These are phyloP conservation scores for Bidens hawaiensis DNA, from an alignment of 140 eudicot species.

Conservation along the genomic window DNA sequence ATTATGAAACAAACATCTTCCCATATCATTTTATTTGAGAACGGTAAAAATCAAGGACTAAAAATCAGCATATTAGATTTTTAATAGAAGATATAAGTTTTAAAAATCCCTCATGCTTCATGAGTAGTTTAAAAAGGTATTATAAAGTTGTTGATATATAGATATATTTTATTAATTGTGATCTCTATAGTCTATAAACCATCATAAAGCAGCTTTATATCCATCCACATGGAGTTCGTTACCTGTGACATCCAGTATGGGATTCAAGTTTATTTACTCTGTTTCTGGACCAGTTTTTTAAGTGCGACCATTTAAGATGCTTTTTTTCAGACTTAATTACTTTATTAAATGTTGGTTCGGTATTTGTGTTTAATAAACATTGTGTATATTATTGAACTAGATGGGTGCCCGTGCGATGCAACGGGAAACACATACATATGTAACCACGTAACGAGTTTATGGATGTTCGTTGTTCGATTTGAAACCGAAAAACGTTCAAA, in stretches of 20 bases:
- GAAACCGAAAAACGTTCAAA: too few species aligned
- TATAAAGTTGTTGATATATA: background rate
- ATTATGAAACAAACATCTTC: too few species aligned
- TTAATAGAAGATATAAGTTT: background rate
- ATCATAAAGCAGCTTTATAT: background rate
- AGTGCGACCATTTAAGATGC: background rate
- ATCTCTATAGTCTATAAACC: background rate
- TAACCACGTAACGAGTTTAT: too few species aligned
- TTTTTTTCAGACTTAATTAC: background rate
- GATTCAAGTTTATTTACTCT: background rate
- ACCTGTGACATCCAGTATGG: background rate
- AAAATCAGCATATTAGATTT: background rate
- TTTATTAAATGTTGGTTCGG: background rate
- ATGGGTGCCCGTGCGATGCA: too few species aligned
- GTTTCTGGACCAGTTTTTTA: background rate
- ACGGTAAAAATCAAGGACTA: background rate
- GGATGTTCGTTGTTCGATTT: too few species aligned
- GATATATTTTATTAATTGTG: background rate
- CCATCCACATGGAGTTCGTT: background rate
- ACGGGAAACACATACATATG: too few species aligned
- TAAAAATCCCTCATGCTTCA: background rate
- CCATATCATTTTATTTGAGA: background rate
- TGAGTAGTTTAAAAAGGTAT: background rate
- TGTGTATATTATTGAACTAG: background rate
- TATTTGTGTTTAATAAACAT: background rate